Percentiles rank a stretch among this genome's conserved stretches.
phyloP scores from a whole-genome alignment of 306 rosid species.

The Lupinus albus region DNA sequence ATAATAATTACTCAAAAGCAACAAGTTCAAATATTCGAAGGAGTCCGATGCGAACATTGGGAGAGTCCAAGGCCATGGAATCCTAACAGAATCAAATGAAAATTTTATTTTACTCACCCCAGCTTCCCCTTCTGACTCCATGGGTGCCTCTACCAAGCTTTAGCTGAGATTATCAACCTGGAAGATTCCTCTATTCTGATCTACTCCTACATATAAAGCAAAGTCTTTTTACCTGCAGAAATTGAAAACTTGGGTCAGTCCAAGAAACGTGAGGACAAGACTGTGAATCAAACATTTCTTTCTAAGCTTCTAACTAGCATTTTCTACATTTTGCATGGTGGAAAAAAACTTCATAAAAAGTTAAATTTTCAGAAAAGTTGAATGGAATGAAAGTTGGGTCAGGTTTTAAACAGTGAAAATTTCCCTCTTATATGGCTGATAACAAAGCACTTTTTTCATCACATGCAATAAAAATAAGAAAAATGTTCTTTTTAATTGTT shows the following conservation, averaged over 20 bases:
- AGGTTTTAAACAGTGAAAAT: constrained; percentile 11
- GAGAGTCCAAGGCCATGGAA: no score
- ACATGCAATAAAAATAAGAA: neutral
- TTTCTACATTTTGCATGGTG: constrained; percentile 18
- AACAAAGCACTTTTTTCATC: constrained; percentile 30
- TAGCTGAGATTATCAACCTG: constrained; percentile 25
- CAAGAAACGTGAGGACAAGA: constrained; percentile 3
- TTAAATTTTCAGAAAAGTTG: constrained; percentile 17
- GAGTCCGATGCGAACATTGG: neutral
- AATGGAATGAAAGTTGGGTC: neutral
- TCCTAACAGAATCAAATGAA: constrained; percentile 15
- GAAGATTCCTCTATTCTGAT: constrained; percentile 18
- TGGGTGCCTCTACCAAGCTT: constrained; percentile 41
- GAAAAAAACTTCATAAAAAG: neutral
- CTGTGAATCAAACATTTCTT: constrained; percentile 25
- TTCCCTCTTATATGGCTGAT: neutral
- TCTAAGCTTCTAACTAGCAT: constrained; percentile 28
- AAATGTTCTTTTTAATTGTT: neutral
- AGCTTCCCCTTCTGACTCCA: constrained; percentile 82
- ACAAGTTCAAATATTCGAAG: constrained; percentile 5
- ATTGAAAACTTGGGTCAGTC: constrained; percentile 39
- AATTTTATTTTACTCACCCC: constrained; percentile 56
- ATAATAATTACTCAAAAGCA: neutral
- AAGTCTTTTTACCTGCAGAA: constrained; percentile 25
- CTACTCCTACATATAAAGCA: constrained; percentile 23